Percentiles rank a stretch among this genome's conserved stretches.
Conservation (phyloP, 1,139 yeast species). For the Suhomyces bokatorum region DNA sequence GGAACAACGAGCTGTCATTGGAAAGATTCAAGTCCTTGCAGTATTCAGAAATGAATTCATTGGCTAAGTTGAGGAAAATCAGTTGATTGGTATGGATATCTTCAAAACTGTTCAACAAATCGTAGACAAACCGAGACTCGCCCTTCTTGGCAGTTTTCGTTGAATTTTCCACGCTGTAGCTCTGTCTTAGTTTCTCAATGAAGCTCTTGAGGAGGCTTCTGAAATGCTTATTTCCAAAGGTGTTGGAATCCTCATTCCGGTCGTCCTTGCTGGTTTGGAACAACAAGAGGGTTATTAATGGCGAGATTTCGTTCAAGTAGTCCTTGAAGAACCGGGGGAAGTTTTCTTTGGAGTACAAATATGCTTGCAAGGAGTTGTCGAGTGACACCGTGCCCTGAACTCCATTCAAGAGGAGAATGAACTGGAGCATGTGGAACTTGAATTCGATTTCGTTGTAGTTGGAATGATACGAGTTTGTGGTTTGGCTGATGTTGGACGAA, state of each 20-base stretch:
- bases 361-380: slow-evolving; percentile 45
- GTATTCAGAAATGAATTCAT: slow-evolving; percentile 64
- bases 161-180: slow-evolving; percentile 25
- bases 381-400: slow-evolving; percentile 16
- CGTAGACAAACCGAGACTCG: slow-evolving; percentile 44
- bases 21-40: slow-evolving; percentile 65
- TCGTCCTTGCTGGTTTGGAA: slow-evolving; percentile 24
- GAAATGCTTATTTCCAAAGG: slow-evolving; percentile 22
- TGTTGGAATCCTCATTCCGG: slow-evolving; percentile 7
- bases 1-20: slow-evolving; percentile 69
- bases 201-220: slow-evolving; percentile 25
- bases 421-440: slow-evolving; percentile 63
- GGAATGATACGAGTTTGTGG: slow-evolving; percentile 6
- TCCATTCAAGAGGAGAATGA: slow-evolving; percentile 42
- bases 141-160: slow-evolving; percentile 18
- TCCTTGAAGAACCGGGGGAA: slow-evolving; percentile 47
- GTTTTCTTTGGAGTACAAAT: slow-evolving; percentile 54
- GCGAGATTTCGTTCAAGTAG: slow-evolving; percentile 49
- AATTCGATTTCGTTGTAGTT: slow-evolving; percentile 47
- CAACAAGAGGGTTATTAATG: slow-evolving; percentile 52
- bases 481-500: slow-evolving; percentile 5
- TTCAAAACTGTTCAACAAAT: slow-evolving; percentile 38
- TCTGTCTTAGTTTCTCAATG: slow-evolving; percentile 26
- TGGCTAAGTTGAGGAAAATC: slow-evolving; percentile 39
- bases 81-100: slow-evolving; percentile 35